Evolutionary conservation across 2,329 filamentous ascomycete species (phyloP).

Genomic region (Trichophyton benhamiae): DNA sequence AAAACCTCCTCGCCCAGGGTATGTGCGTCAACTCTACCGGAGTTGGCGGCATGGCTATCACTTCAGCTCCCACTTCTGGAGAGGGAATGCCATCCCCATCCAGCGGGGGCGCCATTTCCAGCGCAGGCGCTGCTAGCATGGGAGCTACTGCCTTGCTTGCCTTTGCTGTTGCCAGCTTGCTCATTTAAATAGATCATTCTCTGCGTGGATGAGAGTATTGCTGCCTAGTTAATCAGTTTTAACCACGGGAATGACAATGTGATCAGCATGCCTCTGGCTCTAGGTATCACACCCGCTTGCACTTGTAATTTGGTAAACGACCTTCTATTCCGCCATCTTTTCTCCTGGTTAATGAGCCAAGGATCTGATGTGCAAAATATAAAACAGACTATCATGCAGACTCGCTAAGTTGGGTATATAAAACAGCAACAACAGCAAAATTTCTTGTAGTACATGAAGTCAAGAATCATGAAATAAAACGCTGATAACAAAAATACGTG

Average conservation of each 20-base stretch:
- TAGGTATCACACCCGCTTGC: no score
- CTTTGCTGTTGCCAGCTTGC: not conserved
- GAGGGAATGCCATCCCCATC: not conserved
- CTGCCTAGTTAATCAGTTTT: no score
- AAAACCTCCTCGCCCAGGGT: slow-evolving; percentile 22
- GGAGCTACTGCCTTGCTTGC: not conserved
- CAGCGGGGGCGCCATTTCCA: not conserved
- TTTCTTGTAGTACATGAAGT: no score
- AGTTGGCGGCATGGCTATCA: slow-evolving; percentile 23
- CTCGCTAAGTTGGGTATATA: not conserved
- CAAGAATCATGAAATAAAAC: no score
- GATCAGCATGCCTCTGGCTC: no score
- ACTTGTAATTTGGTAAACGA: no score
- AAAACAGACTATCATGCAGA: not conserved
- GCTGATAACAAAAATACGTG: not conserved
- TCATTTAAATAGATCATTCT: not conserved
- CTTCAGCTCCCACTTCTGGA: not conserved
- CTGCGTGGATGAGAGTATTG: no score
- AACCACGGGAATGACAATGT: no score
- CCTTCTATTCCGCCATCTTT: no score
- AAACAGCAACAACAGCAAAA: not conserved
- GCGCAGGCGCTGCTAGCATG: not conserved
- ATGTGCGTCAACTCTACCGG: slow-evolving; percentile 31
- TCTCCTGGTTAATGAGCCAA: no score
- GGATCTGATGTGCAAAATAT: not conserved